Evolutionary conservation across 768 basidiomycete genomes (phyloP), one percentile per base, ranked within the genome.

Genomic region (Erythrobasidium yunnanense): DNA sequence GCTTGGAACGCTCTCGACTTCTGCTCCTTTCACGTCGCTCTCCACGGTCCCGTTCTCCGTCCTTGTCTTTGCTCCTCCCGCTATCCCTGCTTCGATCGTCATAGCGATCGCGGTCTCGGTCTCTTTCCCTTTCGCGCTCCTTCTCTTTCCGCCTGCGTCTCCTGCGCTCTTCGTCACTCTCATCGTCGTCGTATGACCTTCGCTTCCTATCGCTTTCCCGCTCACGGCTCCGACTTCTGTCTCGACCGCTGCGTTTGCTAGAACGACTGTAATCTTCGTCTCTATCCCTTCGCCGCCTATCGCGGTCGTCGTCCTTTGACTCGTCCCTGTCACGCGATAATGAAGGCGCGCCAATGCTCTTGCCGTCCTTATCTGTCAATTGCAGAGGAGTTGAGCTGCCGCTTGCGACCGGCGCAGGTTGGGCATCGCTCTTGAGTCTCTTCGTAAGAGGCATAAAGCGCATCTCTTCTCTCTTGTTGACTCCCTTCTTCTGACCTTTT

Each of bases 401-500:
- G 25, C 56, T 58, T 20, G 56, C 30, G 5, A n/a, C n/a, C n/a
- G 56, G 35, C 4, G 34, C 38, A 18, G 38, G n/a, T 22, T 51
- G 47, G 25, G 42, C 30, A 42, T 42, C 38, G n/a, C 11, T 11
- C 38, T 42, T 42, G 38, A 42, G 38, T 42, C 80, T 80, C 77
- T 83, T 88, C 49, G 90, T 73, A 30, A 97, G 78, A 11, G 95
- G 92, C 27, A 91, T 78, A 73, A 95, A 97, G 71, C 84, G 82
- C 77, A 83, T 84, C 60, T 89, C 87, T 2, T 82, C 81, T 32
- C 74, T 70, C 38, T 71, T 73, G 29, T 80, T 78, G 30, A 67
- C 67, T 57, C 72, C 71, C 77, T 81, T 70, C 74, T 78, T 77
- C 76, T n/a, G n/a, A n/a, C n/a, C n/a, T n/a, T n/a, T n/a, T n/a